Base-by-base conservation (phyloP, 2,329 filamentous ascomycete genomes). In the Kalmusia sp. region DNA sequence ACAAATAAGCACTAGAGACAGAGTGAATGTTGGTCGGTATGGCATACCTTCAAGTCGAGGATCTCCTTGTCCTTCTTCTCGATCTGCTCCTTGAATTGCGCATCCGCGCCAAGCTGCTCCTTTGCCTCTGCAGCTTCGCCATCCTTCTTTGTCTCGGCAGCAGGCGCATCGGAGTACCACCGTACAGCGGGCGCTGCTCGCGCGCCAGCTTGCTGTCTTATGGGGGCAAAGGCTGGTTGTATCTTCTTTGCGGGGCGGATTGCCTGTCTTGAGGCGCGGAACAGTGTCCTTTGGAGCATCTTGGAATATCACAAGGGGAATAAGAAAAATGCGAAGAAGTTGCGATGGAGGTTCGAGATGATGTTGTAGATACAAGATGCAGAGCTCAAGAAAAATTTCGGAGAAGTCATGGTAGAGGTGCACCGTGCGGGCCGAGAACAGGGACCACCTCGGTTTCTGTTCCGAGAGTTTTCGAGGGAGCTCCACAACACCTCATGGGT, bases 21-120 rank as follows among this genome's bases (percentile, higher is more conserved):
- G n/a, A n/a, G n/a, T 40, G 19, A 40, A 25, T 21, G 34, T n/a
- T 39, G 24, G 40, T 19, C 41, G 22, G 25, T 22, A 22, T 19
- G 27, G 59, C 69, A 51, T 79, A 96, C 93, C 87, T 97, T 98
- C 77, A 96, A 84, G 43, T 97, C 92, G 58, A 90, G 71, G 37
- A 86, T 82, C 74, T 92, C 89, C 76, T 84, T 87, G 65, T 88
- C 85, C 76, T 89, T 90, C 55, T 84, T 81, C 73, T 91, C 88
- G 4, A 92, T 73, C 75, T 91, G 86, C 74, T 87, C 87, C 33
- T 85, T 83, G 39, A 84, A 46, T 54, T 71, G 63, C 25, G 71
- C 58, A 4, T 54, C 47, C 52, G 73, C 69, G 22, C 65, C 59
- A 38, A 54, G 56, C n/a, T 57, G 51, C 28, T 80, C 76, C 44